A percentile compares a stretch with the other conserved stretches of the same genome.
These are phyloP conservation scores for Theobroma grandiflorum DNA, from an alignment of 441 rosid species.

Conservation along the genomic window DNA sequence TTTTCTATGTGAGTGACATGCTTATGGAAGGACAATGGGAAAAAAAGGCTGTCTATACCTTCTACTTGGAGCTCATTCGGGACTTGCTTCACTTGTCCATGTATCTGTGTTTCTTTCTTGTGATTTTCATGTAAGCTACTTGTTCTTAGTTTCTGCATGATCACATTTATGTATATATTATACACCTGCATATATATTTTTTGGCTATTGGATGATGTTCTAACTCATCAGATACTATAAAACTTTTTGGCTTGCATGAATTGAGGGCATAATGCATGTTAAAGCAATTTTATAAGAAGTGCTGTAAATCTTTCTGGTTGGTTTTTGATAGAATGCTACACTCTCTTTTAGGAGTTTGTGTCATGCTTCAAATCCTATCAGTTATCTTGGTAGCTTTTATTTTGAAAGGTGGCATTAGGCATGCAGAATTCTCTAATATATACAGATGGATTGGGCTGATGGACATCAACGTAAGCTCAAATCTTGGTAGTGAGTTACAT, in stretches of 20 bases:
- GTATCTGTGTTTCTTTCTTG: slow-evolving; percentile 95
- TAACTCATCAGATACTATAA: not conserved
- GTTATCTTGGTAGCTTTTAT: slow-evolving; percentile 8
- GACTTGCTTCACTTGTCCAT: slow-evolving; percentile 96
- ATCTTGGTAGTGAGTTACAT: not conserved
- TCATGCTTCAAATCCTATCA: not conserved
- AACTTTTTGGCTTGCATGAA: not conserved
- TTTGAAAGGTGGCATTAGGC: not conserved
- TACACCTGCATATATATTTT: not conserved
- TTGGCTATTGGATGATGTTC: not conserved
- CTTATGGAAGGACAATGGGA: slow-evolving; percentile 99
- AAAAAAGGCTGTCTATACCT: slow-evolving; percentile 90
- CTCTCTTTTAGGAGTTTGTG: not conserved
- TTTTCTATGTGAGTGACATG: slow-evolving; percentile 94
- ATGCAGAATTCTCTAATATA: not conserved
- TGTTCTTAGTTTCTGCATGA: not conserved
- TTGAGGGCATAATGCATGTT: not conserved
- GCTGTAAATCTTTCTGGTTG: not conserved
- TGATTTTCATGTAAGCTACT: slow-evolving; percentile 76
- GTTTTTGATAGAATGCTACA: not conserved
- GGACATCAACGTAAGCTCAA: not conserved
- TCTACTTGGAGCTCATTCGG: slow-evolving; percentile 94
- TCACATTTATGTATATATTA: not conserved
- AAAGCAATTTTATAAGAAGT: not conserved
- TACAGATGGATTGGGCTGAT: not conserved